phyloP scores from a whole-genome alignment of 176 grass and related monocot species.

The Oryza brachyantha region DNA sequence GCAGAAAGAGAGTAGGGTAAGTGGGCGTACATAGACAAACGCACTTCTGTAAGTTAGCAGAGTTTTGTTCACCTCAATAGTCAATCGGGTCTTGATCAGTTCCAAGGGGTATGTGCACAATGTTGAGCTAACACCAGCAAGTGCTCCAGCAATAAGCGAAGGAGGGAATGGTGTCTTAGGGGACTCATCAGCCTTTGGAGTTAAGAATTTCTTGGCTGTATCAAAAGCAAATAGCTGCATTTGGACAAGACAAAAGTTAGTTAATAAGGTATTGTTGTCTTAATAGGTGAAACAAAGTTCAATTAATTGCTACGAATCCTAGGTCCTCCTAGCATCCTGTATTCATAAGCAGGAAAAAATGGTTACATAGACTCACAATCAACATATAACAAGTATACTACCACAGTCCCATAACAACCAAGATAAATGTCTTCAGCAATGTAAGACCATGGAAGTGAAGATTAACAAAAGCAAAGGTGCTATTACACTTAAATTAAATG shows the following conservation, averaged over 20 bases:
- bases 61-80: constrained; percentile 66
- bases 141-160: constrained; percentile 77
- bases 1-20: constrained; percentile 27
- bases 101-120: constrained; percentile 96
- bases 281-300: neutral
- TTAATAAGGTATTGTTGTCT: neutral
- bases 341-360: neutral
- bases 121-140: constrained; percentile 98
- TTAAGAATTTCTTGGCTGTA: constrained; percentile 93
- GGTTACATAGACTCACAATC: neutral
- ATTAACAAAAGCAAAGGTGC: neutral
- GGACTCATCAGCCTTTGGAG: constrained; percentile 58
- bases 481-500: neutral
- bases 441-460: neutral
- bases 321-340: neutral
- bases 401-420: neutral
- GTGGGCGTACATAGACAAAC: constrained; percentile 7
- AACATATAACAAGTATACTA: neutral
- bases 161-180: constrained; percentile 65
- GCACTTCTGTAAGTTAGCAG: neutral
- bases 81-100: constrained; percentile 90
- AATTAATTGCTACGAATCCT: constrained; percentile 7
- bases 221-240: constrained; percentile 94
- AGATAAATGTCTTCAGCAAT: neutral
- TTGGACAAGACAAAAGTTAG: constrained; percentile 6